Conservation (phyloP, 768 basidiomycete species). For the Tricholoma sp. region DNA sequence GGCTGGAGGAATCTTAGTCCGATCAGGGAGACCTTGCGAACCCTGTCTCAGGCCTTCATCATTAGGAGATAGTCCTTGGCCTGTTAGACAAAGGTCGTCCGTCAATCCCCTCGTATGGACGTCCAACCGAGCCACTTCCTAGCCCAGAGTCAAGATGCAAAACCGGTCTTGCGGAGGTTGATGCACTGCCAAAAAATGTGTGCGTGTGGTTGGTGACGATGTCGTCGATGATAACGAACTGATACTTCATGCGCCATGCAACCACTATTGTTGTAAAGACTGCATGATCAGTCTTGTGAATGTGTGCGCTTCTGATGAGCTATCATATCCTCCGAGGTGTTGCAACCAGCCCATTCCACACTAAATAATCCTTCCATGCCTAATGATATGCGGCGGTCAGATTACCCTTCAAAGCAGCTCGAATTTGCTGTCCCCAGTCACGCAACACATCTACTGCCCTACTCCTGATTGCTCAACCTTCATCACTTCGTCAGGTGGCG, state of each 20-base stretch:
- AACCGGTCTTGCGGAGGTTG: background rate
- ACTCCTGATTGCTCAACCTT: slow-evolving; percentile 37
- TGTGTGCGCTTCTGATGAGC: slow-evolving; percentile 32
- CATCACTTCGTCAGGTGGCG: slow-evolving; percentile 26
- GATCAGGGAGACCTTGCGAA: slow-evolving; percentile 20
- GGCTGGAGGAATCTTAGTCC: slow-evolving; percentile 30
- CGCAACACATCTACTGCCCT: slow-evolving; percentile 18
- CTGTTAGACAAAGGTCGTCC: background rate
- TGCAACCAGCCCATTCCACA: slow-evolving; percentile 26
- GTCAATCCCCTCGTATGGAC: background rate
- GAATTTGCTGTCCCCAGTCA: slow-evolving; percentile 14
- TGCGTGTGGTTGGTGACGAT: background rate
- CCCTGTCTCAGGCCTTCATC: background rate
- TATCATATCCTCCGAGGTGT: slow-evolving; percentile 36
- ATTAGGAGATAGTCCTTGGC: background rate
- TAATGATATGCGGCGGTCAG: background rate
- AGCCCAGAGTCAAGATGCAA: background rate
- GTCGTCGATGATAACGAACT: background rate
- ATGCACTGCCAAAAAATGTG: background rate
- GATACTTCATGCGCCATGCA: slow-evolving; percentile 24
- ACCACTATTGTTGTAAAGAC: slow-evolving; percentile 29
- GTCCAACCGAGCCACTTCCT: background rate
- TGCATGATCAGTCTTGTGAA: slow-evolving; percentile 30
- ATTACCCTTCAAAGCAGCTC: slow-evolving; percentile 6
- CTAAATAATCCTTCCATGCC: slow-evolving; percentile 8